Percentiles rank a stretch among this genome's conserved stretches.
Evolutionary conservation across 2,329 filamentous ascomycete species (phyloP).

Genomic region (Colletotrichum cuscutae): DNA sequence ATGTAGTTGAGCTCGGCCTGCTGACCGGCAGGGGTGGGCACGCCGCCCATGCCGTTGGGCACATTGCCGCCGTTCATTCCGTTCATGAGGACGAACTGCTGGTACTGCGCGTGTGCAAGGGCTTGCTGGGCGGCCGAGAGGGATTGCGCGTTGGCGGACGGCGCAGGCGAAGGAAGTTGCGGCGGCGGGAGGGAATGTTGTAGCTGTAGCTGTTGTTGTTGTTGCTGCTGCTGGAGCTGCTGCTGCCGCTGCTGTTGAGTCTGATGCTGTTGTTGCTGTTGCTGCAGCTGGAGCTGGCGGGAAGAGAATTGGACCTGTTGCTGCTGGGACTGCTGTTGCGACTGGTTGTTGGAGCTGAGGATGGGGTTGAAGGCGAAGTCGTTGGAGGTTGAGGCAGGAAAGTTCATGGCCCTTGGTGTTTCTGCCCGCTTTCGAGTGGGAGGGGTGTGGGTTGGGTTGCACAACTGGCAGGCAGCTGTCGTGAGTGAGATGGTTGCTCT

Average conservation of each 20-base stretch:
- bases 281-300: slow-evolving; percentile 37
- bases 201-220: slow-evolving; percentile 37
- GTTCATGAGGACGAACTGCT: slow-evolving; percentile 52
- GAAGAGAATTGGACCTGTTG: slow-evolving; percentile 31
- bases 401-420: slow-evolving; percentile 42
- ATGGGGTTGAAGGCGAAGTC: slow-evolving; percentile 42
- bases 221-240: slow-evolving; percentile 35
- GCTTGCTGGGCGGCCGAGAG: slow-evolving; percentile 37
- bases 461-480: slow-evolving; percentile 34
- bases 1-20: slow-evolving; percentile 76
- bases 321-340: slow-evolving; percentile 36
- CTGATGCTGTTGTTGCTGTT: slow-evolving; percentile 34
- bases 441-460: neutral
- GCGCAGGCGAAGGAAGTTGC: slow-evolving; percentile 29
- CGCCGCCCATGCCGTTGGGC: slow-evolving; percentile 55
- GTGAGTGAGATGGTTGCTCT: slow-evolving; percentile 8
- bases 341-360: slow-evolving; percentile 36
- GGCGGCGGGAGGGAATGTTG: slow-evolving; percentile 33
- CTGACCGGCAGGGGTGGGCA: slow-evolving; percentile 73
- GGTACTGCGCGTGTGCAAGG: slow-evolving; percentile 35
- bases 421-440: slow-evolving; percentile 3
- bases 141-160: slow-evolving; percentile 30
- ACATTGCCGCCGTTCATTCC: slow-evolving; percentile 61
- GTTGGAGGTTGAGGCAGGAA: slow-evolving; percentile 42
- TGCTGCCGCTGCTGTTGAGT: slow-evolving; percentile 37